These are phyloP conservation scores for Puccinia polysora DNA, from an alignment of 1,284 basidiomycete species.

Conservation along the genomic window DNA sequence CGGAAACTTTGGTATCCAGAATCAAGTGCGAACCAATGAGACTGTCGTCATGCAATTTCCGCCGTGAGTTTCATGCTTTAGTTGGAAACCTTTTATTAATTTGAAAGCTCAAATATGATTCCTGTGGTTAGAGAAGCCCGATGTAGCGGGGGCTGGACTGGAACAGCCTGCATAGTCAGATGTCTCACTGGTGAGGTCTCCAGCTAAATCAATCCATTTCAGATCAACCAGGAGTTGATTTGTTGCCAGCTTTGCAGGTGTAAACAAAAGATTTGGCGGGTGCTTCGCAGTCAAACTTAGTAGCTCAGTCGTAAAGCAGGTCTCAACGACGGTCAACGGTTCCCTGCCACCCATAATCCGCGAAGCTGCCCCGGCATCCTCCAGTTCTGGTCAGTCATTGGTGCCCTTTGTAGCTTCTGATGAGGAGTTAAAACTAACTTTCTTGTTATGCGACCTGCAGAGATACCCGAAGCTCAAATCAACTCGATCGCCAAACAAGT, in stretches of 20 bases:
- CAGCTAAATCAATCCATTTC: background rate
- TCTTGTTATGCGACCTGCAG: background rate
- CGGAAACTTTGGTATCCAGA: constrained; percentile 22
- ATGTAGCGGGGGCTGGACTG: constrained; percentile 35
- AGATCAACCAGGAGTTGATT: background rate
- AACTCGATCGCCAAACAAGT: background rate
- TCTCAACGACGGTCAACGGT: background rate
- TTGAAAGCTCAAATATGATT: background rate
- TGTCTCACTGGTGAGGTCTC: constrained; percentile 19
- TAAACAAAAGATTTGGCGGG: constrained; percentile 38
- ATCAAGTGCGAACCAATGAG: background rate
- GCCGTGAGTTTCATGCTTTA: background rate
- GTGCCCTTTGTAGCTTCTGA: background rate
- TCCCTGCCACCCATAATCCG: background rate
- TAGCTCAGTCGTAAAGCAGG: background rate
- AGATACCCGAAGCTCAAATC: constrained; percentile 1
- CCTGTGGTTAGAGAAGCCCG: background rate
- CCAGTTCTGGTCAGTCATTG: background rate
- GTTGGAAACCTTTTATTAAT: background rate
- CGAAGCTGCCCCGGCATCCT: background rate
- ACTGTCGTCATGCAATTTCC: constrained; percentile 38
- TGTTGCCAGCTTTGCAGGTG: background rate
- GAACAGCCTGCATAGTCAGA: constrained; percentile 35
- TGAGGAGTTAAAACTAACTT: background rate
- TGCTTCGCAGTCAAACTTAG: constrained; percentile 37